Evolutionary conservation across 495 filamentous ascomycete species (phyloP).

Genomic region (Penicillium coprophilum): DNA sequence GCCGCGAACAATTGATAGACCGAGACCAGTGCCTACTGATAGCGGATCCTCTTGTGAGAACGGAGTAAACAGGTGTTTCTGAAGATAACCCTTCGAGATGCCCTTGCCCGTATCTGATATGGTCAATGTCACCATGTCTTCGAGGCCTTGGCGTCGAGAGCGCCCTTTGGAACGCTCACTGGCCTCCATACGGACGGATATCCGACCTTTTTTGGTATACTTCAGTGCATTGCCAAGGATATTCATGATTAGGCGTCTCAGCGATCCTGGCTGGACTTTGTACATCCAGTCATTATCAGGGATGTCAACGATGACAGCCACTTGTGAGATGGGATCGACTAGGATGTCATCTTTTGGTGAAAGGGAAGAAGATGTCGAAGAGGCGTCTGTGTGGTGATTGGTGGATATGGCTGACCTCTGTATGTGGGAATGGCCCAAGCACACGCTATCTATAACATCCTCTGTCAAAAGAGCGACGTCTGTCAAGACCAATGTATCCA

Average conservation of each 20-base stretch:
- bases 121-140: constrained; percentile 39
- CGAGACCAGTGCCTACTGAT: constrained; percentile 48
- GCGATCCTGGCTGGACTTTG: constrained; percentile 58
- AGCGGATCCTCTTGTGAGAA: constrained; percentile 45
- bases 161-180: constrained; percentile 29
- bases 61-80: constrained; percentile 41
- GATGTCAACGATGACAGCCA: constrained; percentile 52
- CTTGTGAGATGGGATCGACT: constrained; percentile 44
- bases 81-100: constrained; percentile 46
- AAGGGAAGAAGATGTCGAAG: not conserved
- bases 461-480: constrained; percentile 15
- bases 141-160: constrained; percentile 18
- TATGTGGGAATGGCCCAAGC: constrained; percentile 11
- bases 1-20: constrained; percentile 51
- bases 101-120: constrained; percentile 48
- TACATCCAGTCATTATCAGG: constrained; percentile 52
- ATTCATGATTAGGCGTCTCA: constrained; percentile 69
- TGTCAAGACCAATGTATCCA: constrained; percentile 13
- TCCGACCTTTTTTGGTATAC: constrained; percentile 60
- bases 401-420: not conserved
- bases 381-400: not conserved
- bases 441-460: constrained; percentile 22
- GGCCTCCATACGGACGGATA: constrained; percentile 54
- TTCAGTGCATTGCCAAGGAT: constrained; percentile 73
- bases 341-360: not conserved